Conservation (phyloP, 768 basidiomycete genomes). For the Lanmaoa pseudosensibilis region DNA sequence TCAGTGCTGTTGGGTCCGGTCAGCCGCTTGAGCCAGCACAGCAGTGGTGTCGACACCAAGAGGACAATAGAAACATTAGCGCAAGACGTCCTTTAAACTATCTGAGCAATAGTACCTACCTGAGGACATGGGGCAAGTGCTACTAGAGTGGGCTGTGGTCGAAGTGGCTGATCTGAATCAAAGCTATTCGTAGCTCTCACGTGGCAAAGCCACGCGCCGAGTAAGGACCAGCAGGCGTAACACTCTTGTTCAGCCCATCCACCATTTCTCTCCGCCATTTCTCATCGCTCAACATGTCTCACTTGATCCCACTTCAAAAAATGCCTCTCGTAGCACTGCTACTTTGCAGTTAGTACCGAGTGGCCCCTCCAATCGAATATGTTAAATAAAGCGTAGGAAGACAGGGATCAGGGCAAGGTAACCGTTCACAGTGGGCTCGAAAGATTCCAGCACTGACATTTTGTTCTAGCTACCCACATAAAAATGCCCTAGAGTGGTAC, state of each 20-base stretch:
- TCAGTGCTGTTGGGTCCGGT: neutral
- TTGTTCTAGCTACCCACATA: neutral
- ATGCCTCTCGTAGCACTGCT: neutral
- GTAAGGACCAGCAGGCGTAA: constrained; percentile 32
- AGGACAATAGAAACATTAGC: neutral
- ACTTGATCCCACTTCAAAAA: constrained; percentile 15
- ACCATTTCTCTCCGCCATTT: constrained; percentile 29
- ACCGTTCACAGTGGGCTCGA: constrained; percentile 10
- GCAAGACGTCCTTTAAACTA: neutral
- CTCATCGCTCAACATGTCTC: constrained; percentile 27
- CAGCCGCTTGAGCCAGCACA: neutral
- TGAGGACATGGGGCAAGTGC: neutral
- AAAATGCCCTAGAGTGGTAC: neutral
- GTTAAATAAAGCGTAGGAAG: neutral
- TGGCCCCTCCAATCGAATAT: neutral
- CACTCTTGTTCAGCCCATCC: constrained; percentile 36
- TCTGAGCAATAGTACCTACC: neutral
- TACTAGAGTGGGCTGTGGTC: neutral
- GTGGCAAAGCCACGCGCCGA: constrained; percentile 33
- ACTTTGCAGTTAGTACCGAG: neutral
- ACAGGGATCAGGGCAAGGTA: constrained; percentile 30
- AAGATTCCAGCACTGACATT: constrained; percentile 10
- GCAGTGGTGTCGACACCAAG: neutral
- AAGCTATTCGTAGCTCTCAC: constrained; percentile 26
- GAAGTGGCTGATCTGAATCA: constrained; percentile 22